Evolutionary conservation across 148 eudicot species (phyloP).

Genomic region (Amaranthus hypochondriacus): DNA sequence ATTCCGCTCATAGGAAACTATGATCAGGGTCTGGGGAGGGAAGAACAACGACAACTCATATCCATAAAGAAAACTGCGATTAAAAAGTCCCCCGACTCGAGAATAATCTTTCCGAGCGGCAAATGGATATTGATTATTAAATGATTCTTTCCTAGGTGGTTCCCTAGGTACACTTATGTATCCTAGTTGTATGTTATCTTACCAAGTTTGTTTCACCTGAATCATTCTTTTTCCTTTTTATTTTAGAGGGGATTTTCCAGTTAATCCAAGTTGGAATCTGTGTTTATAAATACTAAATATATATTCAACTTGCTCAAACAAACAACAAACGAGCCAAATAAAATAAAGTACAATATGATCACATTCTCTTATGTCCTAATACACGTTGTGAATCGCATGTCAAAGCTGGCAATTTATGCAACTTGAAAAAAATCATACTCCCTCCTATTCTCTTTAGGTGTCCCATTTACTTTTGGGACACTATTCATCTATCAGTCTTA

Average conservation of each 20-base stretch:
- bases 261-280: conserved; percentile 20
- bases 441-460: not conserved
- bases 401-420: conserved; percentile 27
- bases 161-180: not conserved
- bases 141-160: not conserved
- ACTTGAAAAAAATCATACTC: conserved; percentile 6
- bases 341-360: conserved; percentile 1
- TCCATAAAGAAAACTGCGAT: too few relatives aligned
- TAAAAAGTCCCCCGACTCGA: too few relatives aligned
- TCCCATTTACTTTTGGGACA: too few relatives aligned
- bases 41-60: too few relatives aligned
- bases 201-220: conserved; percentile 12
- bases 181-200: not conserved
- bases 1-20: too few relatives aligned
- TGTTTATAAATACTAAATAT: not conserved
- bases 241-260: conserved; percentile 2
- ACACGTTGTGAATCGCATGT: conserved; percentile 11
- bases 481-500: too few relatives aligned
- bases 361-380: not conserved
- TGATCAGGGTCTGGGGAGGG: too few relatives aligned
- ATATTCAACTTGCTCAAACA: not conserved
- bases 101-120: too few relatives aligned
- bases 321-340: not conserved
- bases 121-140: not conserved
- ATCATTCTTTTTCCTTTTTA: not conserved